phyloP scores from a whole-genome alignment of 2,329 filamentous ascomycete genomes.

The Proliferodiscus dingleyae region DNA sequence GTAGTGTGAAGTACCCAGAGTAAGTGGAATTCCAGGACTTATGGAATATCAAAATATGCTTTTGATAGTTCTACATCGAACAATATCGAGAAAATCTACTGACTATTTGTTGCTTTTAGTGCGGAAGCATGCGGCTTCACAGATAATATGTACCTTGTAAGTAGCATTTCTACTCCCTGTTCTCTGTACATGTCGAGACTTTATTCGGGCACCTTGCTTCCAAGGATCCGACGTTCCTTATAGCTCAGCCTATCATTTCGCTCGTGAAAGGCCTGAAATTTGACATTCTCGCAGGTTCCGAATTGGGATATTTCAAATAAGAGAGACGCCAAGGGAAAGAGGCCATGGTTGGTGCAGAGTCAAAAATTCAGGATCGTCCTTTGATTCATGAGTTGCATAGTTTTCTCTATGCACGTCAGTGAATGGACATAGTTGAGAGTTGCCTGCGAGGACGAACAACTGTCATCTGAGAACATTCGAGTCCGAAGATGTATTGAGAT shows the following conservation, averaged over 20 bases:
- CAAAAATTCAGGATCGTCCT: constrained; percentile 60
- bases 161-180: no score
- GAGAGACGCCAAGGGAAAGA: constrained; percentile 48
- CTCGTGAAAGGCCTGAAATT: no score
- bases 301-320: constrained; percentile 55
- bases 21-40: constrained; percentile 30
- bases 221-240: no score
- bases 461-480: no score
- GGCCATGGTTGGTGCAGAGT: constrained; percentile 63
- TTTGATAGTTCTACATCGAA: neutral
- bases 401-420: neutral
- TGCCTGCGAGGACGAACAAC: no score
- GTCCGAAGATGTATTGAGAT: no score
- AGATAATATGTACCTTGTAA: constrained; percentile 56
- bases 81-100: neutral
- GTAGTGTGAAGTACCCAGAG: constrained; percentile 64
- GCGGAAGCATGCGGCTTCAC: constrained; percentile 63
- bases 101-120: no score
- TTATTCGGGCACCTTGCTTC: no score
- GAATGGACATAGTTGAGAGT: no score
- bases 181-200: no score
- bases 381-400: constrained; percentile 14
- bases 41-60: neutral
- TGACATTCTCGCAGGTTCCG: constrained; percentile 58
- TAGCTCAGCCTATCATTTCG: no score